Evolutionary conservation across 2,329 filamentous ascomycete genomes (phyloP), one percentile per base, ranked within the genome.

Genomic region (Drechslera avenae): DNA sequence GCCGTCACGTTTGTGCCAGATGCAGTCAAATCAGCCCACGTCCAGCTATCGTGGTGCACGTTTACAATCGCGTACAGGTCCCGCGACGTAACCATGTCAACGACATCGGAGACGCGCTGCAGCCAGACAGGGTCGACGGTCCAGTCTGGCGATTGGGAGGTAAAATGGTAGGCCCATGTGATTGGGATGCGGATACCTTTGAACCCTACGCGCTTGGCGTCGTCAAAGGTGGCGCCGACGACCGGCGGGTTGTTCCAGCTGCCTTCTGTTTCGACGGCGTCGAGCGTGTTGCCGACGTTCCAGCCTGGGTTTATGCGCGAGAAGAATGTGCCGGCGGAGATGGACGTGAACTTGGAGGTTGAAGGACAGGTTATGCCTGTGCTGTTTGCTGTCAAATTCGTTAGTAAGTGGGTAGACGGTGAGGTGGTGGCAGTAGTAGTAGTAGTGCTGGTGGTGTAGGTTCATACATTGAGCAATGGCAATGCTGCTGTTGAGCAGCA

Each of bases 261-360:
- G 4, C 81, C 82, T 63, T 86, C 83, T 40, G 78, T 73, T 4
- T 82, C 78, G 6, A 78, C 68, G 1, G 82, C 81, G 61, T 85
- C 84, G 23, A 86, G 75, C 0, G 82, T 84, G 48, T 86, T 86
- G 8, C 83, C 83, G 7, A 85, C 59, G 56, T 85, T 86, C 83
- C 83, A 86, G 6, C 83, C 83, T 0, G 82, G 73, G 40, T 80
- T 80, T 33, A 84, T 72, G 7, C 73, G 76, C 4, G 74, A 72
- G 39, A 84, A 71, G 42, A 73, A 83, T 2, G 77, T 68, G 0
- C 72, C 66, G 0, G 80, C 81, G 0, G 79, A 75, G 39, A 82
- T 74, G 3, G 73, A 63, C 2, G 65, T 66, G 62, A 82, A 83
- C 5, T 70, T 73, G 1, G 74, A 74, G 1, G 68, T 67, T 2